Conservation (phyloP, 176 grass and related monocot genomes). For the Bolboschoenus planiculmis region DNA sequence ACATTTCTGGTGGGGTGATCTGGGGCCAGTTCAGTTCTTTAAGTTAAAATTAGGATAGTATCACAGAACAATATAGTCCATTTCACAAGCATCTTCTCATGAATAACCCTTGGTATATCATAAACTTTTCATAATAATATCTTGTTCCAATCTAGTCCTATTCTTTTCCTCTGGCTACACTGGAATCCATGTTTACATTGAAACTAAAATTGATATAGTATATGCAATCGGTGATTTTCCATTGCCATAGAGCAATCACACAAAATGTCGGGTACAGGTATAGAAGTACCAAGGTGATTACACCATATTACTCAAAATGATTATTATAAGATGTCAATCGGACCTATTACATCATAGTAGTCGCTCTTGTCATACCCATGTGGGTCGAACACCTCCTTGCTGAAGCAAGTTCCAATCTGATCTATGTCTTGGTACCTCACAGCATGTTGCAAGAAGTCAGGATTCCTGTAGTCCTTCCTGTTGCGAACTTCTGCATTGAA, state of each 20-base stretch:
- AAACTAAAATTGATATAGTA: not conserved
- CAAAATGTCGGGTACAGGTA: not conserved
- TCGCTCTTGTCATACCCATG: slow-evolving; percentile 76
- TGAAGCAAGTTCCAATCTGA: slow-evolving; percentile 89
- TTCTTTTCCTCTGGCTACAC: not conserved
- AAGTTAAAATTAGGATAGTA: not conserved
- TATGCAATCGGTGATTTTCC: not conserved
- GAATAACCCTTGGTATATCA: not conserved
- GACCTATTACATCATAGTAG: slow-evolving; percentile 88
- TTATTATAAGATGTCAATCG: not conserved
- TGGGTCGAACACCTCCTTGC: slow-evolving; percentile 92
- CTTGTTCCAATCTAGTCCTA: not conserved
- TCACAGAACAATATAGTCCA: not conserved
- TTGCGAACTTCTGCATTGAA: slow-evolving; percentile 96
- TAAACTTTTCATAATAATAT: not conserved
- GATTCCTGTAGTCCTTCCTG: slow-evolving; percentile 92
- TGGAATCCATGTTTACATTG: not conserved
- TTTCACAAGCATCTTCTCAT: not conserved
- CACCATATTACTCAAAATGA: not conserved
- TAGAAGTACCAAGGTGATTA: not conserved
- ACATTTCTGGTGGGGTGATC: not conserved
- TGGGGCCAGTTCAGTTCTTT: not conserved
- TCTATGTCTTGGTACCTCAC: slow-evolving; percentile 98
- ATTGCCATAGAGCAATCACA: not conserved
- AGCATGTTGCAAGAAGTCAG: slow-evolving; percentile 94